These are phyloP conservation scores for Ceratocystis ficicola DNA, from an alignment of 2,329 filamentous ascomycete species.

Conservation along the genomic window DNA sequence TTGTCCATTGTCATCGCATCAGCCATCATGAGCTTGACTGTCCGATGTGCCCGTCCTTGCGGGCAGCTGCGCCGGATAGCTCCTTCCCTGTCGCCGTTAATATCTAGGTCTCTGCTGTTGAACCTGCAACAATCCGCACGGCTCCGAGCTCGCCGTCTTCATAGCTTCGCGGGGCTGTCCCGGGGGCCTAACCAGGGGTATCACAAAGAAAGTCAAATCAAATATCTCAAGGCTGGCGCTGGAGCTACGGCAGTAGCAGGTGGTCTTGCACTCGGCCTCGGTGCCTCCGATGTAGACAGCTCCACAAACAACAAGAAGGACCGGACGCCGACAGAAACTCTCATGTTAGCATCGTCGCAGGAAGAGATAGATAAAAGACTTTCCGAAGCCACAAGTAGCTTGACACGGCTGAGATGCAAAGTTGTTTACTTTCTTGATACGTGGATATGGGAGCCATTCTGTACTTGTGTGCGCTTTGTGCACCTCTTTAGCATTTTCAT, in stretches of 20 bases:
- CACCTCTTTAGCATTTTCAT: conserved; percentile 82
- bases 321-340: conserved; percentile 43
- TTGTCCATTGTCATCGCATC: not conserved
- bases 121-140: not conserved
- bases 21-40: conserved; percentile 20
- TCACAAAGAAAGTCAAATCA: not conserved
- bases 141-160: not conserved
- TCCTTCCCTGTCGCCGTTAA: not conserved
- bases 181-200: not conserved
- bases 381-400: conserved; percentile 46
- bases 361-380: conserved; percentile 63
- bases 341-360: conserved; percentile 75
- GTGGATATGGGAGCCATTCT: conserved; percentile 73
- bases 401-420: conserved; percentile 45
- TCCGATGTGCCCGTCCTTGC: conserved; percentile 14
- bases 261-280: conserved; percentile 9
- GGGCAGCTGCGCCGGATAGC: not conserved
- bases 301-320: conserved; percentile 8
- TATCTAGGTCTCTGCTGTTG: not conserved
- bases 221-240: conserved; percentile 14
- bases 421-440: conserved; percentile 56
- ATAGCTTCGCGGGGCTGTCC: not conserved
- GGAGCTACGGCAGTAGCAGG: conserved; percentile 5
- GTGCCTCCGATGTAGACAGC: not conserved
- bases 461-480: conserved; percentile 75